A percentile compares a stretch with the other conserved stretches of the same genome.
Conservation (phyloP, 768 basidiomycete genomes). For the Lyophyllum atratum region DNA sequence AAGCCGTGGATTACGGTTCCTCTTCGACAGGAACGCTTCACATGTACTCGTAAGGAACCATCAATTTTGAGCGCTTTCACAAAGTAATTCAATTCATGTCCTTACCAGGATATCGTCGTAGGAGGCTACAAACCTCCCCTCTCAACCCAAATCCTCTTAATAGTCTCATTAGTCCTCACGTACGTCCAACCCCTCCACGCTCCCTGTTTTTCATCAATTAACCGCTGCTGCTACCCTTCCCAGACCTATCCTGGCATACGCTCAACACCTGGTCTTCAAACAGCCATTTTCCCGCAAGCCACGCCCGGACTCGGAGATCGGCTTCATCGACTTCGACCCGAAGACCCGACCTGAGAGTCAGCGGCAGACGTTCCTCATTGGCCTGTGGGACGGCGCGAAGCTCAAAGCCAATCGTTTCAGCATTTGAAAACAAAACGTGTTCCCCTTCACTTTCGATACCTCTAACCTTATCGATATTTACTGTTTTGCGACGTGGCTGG, state of each 20-base stretch:
- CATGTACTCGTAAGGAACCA: slow-evolving; percentile 54
- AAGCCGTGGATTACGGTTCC: slow-evolving; percentile 61
- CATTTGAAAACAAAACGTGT: slow-evolving; percentile 14
- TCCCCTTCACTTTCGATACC: not conserved
- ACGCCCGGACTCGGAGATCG: slow-evolving; percentile 8
- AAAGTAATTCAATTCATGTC: not conserved
- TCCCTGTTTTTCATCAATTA: slow-evolving; percentile 1
- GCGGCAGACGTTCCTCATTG: slow-evolving; percentile 23
- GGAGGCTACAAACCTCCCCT: slow-evolving; percentile 53
- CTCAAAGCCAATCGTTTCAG: slow-evolving; percentile 28
- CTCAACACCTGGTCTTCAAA: slow-evolving; percentile 54
- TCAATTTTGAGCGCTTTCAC: too few relatives aligned
- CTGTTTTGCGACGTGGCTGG: not conserved
- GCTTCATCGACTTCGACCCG: slow-evolving; percentile 15
- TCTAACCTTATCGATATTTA: not conserved
- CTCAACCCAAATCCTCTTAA: slow-evolving; percentile 51
- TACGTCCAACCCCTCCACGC: slow-evolving; percentile 33
- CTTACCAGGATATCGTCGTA: slow-evolving; percentile 46
- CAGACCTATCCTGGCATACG: slow-evolving; percentile 55
- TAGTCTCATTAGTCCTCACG: slow-evolving; percentile 56
- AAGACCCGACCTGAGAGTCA: slow-evolving; percentile 16
- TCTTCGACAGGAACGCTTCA: slow-evolving; percentile 62
- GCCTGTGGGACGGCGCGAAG: slow-evolving; percentile 26
- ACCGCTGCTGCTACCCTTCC: not conserved
- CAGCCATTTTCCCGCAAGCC: slow-evolving; percentile 46